phyloP scores from a whole-genome alignment of 1,139 yeast species.

The Lodderomyces parapsilosis region DNA sequence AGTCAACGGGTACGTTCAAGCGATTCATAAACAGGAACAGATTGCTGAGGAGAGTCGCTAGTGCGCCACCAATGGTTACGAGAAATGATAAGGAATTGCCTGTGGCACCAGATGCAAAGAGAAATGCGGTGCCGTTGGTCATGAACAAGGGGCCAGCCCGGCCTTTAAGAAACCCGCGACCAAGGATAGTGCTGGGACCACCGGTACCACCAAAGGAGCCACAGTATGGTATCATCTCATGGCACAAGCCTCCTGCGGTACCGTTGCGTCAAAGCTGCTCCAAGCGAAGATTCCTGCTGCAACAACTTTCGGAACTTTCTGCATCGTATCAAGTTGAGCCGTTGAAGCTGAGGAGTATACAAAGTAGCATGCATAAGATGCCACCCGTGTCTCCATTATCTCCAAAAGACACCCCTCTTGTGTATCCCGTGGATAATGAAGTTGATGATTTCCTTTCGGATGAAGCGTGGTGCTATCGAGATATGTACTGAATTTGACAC shows the following conservation, averaged over 20 bases:
- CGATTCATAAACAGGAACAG: constrained; percentile 18
- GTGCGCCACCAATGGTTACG: constrained; percentile 11
- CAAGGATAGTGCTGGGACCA: neutral
- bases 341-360: too few species aligned
- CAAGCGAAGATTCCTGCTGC: neutral
- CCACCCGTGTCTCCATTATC: neutral
- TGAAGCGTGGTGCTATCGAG: neutral
- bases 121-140: neutral
- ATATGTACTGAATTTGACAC: neutral
- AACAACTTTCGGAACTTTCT: neutral
- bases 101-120: constrained; percentile 1
- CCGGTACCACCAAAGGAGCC: neutral
- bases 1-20: constrained; percentile 22
- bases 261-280: neutral
- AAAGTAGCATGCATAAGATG: neutral
- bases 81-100: constrained; percentile 7
- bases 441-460: neutral
- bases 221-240: neutral
- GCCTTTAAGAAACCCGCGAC: neutral
- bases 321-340: neutral
- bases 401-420: neutral
- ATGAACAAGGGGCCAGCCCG: neutral
- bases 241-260: neutral
- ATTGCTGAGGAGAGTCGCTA: constrained; percentile 19
- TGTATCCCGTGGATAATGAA: neutral